A percentile compares a stretch with the other conserved stretches of the same genome.
phyloP scores from a whole-genome alignment of 192 early-diverging fungal genomes.

The Cetraspora pellucida region DNA sequence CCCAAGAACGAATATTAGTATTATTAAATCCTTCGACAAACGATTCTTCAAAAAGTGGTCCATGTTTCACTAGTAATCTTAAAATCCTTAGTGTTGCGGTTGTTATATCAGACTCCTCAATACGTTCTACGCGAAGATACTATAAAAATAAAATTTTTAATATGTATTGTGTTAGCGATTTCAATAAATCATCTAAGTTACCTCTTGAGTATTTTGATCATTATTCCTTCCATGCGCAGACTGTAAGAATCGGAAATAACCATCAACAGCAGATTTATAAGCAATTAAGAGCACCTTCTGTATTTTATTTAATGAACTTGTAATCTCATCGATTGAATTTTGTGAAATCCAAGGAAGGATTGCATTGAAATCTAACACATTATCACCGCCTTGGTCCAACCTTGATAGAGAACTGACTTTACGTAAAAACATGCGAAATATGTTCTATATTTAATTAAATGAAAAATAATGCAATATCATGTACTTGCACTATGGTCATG shows the following conservation, averaged over 20 bases:
- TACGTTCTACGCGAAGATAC: constrained; percentile 26
- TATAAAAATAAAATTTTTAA: not conserved
- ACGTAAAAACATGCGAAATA: constrained; percentile 15
- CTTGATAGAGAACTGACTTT: constrained; percentile 11
- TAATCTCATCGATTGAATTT: constrained; percentile 7
- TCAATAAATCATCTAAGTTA: not conserved
- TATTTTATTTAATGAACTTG: not conserved
- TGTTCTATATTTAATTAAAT: not conserved
- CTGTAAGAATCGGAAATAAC: constrained; percentile 28
- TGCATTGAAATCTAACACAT: not conserved
- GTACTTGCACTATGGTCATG: too few species aligned
- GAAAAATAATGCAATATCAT: too few species aligned
- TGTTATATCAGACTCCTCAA: constrained; percentile 47
- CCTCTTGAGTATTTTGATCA: not conserved
- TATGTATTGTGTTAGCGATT: not conserved
- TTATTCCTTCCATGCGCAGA: not conserved
- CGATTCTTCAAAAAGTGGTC: constrained; percentile 47
- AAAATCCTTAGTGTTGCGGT: constrained; percentile 66
- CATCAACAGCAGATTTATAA: constrained; percentile 15
- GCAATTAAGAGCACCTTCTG: constrained; percentile 13
- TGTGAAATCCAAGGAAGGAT: constrained; percentile 14
- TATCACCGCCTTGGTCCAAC: not conserved
- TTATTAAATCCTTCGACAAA: constrained; percentile 49
- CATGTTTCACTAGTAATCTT: constrained; percentile 65
- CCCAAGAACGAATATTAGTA: constrained; percentile 57